These are phyloP conservation scores for Orbilia quercus DNA, from an alignment of 2,329 filamentous ascomycete genomes.

Conservation along the genomic window DNA sequence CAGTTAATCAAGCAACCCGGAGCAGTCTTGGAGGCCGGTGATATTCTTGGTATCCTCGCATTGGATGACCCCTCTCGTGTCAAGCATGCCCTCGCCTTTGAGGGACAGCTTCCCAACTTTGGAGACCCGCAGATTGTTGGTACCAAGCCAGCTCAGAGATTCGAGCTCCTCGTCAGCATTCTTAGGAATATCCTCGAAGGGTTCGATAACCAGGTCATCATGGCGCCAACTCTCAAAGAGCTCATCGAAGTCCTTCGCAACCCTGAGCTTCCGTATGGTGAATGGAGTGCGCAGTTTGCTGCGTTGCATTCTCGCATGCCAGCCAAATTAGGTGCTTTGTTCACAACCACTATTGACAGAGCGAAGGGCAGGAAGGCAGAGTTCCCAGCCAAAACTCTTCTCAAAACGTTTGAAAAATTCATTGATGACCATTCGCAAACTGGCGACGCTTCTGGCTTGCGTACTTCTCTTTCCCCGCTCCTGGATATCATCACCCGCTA, in stretches of 20 bases:
- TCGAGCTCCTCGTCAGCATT: slow-evolving; percentile 79
- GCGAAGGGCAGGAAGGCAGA: slow-evolving; percentile 81
- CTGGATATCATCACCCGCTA: slow-evolving; percentile 82
- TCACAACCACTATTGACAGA: slow-evolving; percentile 87
- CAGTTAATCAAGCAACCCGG: slow-evolving; percentile 99
- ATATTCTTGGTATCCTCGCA: slow-evolving; percentile 96
- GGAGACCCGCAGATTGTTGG: slow-evolving; percentile 88
- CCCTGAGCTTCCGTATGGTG: slow-evolving; percentile 90
- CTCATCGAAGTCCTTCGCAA: slow-evolving; percentile 90
- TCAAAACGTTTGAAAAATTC: slow-evolving; percentile 87
- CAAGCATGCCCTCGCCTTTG: slow-evolving; percentile 94
- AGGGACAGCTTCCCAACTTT: slow-evolving; percentile 86
- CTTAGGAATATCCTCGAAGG: slow-evolving; percentile 89
- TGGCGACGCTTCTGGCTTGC: slow-evolving; percentile 78
- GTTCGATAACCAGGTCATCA: slow-evolving; percentile 97
- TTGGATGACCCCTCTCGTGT: slow-evolving; percentile 95
- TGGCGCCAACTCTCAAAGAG: slow-evolving; percentile 85
- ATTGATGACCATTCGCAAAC: slow-evolving; percentile 83
- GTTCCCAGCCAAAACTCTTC: slow-evolving; percentile 89
- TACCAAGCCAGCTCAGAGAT: slow-evolving; percentile 89
- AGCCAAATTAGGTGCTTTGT: slow-evolving; percentile 83
- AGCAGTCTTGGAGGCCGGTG: slow-evolving; percentile 95
- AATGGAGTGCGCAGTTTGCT: slow-evolving; percentile 95
- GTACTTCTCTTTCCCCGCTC: slow-evolving; percentile 78
- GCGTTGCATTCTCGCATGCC: slow-evolving; percentile 98